Evolutionary conservation across 345 rosid species (phyloP), one percentile per base, ranked within the genome.

Genomic region (Eutrema japonicum): DNA sequence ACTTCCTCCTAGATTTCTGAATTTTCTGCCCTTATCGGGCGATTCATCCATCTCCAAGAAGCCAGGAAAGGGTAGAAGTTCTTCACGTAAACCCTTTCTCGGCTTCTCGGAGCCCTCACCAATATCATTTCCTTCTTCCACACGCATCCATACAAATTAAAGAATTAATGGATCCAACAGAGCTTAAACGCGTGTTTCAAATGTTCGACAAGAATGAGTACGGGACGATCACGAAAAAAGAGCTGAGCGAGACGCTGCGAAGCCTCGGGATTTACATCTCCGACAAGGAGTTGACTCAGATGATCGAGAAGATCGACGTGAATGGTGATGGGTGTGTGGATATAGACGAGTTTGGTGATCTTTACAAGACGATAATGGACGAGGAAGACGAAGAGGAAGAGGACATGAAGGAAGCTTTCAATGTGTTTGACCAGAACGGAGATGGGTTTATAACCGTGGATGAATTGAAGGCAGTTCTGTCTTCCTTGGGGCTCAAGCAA

Each of bases 381-480:
- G 91, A 79, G 47, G 76, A 81, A 32, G 84, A 85, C 49, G 92
- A 82, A 76, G 88, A 80, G 49, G 96, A 85, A 66, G 88, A 83
- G 36, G 89, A 89, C 57, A 85, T 93, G 91, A 87, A 64, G 75
- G 97, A 93, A 52, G 96, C 96, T 4, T 93, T 93, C 61, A 80
- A 85, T n/a, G 97, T 93, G 48, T 93, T 93, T 53, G 98, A 93
- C 42, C 84, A 80, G 18, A 88, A 93, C 33, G 94, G 97, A 1
- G 97, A 93, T 49, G 98, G 98, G 58, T 89, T 70, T 75, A 93
- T 93, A 64, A 86, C 90, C 0, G 93, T 82, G 10, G 96, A 93
- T 11, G 98, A 93, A 69, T 36, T 93, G 77, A 83, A 82, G 72
- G 52, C 86, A 10, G 97, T 93, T 40, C 48, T 93, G 80, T 87